phyloP scores from a whole-genome alignment of 163 green algal species.

The Scenedesmus sp. region DNA sequence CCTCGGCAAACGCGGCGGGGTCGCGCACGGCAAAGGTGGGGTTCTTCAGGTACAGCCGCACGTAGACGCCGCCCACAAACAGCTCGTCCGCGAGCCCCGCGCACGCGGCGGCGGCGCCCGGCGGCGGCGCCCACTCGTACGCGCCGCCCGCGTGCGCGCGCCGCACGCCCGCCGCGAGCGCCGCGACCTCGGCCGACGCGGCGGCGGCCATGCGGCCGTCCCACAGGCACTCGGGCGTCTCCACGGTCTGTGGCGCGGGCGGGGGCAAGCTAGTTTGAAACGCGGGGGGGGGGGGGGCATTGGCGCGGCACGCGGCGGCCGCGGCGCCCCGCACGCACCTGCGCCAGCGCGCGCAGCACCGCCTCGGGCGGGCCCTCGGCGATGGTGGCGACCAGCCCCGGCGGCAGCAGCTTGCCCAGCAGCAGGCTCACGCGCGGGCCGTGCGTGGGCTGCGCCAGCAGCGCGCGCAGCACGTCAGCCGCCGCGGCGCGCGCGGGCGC shows the following conservation, averaged over 20 bases:
- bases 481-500: constrained; percentile 56
- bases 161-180: constrained; percentile 55
- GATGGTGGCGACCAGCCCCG: constrained; percentile 77
- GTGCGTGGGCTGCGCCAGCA: constrained; percentile 75
- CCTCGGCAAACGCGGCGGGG: constrained; percentile 70
- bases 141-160: constrained; percentile 29
- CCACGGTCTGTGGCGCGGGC: constrained; percentile 49
- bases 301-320: no score
- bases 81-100: constrained; percentile 70
- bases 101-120: constrained; percentile 62
- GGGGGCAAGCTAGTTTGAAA: no score
- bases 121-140: constrained; percentile 66
- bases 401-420: constrained; percentile 79
- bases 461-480: constrained; percentile 66
- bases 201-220: constrained; percentile 68
- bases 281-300: no score
- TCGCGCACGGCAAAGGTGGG: constrained; percentile 81
- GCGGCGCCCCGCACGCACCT: constrained; percentile 1
- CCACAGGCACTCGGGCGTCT: constrained; percentile 92
- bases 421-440: constrained; percentile 70
- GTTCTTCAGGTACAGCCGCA: constrained; percentile 91
- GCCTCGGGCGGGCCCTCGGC: constrained; percentile 70
- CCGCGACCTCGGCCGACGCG: constrained; percentile 66
- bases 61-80: constrained; percentile 90
- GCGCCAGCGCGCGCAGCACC: constrained; percentile 64